Evolutionary conservation across 1,284 basidiomycete genomes (phyloP).

Genomic region (Cerioporus squamosus): DNA sequence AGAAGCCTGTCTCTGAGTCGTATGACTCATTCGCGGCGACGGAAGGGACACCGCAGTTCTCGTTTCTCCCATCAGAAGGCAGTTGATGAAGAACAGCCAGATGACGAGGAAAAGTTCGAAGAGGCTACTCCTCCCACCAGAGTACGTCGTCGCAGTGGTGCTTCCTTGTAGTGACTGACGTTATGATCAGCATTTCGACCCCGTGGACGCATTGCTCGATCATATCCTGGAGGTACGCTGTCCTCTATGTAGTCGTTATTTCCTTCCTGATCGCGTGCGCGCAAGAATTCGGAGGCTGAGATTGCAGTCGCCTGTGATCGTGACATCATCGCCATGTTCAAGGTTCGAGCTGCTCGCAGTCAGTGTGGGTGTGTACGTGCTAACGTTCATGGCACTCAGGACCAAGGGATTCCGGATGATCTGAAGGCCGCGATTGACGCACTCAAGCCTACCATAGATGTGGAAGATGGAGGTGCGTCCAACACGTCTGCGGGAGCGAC

Average conservation of each 20-base stretch:
- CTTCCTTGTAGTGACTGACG: neutral
- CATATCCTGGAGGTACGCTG: conserved; percentile 12
- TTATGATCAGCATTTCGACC: conserved; percentile 1
- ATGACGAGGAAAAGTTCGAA: neutral
- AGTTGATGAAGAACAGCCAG: too few species aligned
- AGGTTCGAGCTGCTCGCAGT: neutral
- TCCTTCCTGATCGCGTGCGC: neutral
- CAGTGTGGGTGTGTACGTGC: neutral
- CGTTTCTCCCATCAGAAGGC: too few species aligned
- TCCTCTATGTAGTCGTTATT: too few species aligned
- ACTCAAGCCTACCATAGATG: conserved; percentile 5
- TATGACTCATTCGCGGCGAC: too few species aligned
- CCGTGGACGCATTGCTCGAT: conserved; percentile 10
- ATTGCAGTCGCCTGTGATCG: conserved; percentile 8
- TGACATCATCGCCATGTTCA: conserved; percentile 4
- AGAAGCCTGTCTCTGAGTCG: too few species aligned
- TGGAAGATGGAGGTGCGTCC: conserved; percentile 6
- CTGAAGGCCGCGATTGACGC: neutral
- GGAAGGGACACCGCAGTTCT: too few species aligned
- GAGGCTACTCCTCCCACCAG: neutral
- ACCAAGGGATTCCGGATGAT: conserved; percentile 2
- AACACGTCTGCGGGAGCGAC: too few species aligned
- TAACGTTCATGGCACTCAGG: neutral
- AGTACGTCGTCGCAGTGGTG: neutral
- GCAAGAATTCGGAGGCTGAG: conserved; percentile 1